These are phyloP conservation scores for Zopfochytrium polystomum DNA, from an alignment of 371 early-diverging fungal genomes.

Conservation along the genomic window DNA sequence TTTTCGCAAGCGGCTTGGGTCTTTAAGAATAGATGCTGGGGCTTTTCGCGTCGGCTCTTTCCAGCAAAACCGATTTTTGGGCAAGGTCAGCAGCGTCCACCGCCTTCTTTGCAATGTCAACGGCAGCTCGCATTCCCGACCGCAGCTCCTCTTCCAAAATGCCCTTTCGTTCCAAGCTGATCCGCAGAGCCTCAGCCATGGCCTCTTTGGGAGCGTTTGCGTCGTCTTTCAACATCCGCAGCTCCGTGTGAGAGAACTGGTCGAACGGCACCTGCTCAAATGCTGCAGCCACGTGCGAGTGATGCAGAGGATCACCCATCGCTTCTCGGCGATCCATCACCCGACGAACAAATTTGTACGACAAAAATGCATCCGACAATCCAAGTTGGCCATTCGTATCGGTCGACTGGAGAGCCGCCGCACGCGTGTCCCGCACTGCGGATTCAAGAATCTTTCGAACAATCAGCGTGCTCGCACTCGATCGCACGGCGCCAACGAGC, in stretches of 20 bases:
- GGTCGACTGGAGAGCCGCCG: neutral
- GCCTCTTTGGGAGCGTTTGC: constrained; percentile 13
- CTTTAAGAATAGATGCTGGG: too few species aligned
- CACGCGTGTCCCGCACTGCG: constrained; percentile 10
- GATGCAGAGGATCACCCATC: neutral
- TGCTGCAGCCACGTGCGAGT: constrained; percentile 1
- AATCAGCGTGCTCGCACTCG: neutral
- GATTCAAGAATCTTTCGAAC: constrained; percentile 5
- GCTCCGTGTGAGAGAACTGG: constrained; percentile 16
- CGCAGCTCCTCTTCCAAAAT: neutral
- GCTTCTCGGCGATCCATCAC: neutral
- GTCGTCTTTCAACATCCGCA: constrained; percentile 16
- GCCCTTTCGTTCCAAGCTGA: constrained; percentile 12
- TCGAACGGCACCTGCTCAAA: constrained; percentile 10
- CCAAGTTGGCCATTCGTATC: neutral
- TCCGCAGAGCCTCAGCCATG: constrained; percentile 15
- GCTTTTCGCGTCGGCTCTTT: too few species aligned
- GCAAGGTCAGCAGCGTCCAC: too few species aligned
- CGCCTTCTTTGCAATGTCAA: neutral
- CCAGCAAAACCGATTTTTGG: too few species aligned
- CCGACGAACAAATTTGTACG: neutral
- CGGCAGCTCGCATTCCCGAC: neutral
- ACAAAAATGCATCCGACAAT: constrained; percentile 3
- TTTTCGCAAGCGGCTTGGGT: too few species aligned
- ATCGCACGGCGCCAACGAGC: constrained; percentile 10